Evolutionary conservation across 2,329 filamentous ascomycete genomes (phyloP).

Genomic region (Colletotrichum sp.): DNA sequence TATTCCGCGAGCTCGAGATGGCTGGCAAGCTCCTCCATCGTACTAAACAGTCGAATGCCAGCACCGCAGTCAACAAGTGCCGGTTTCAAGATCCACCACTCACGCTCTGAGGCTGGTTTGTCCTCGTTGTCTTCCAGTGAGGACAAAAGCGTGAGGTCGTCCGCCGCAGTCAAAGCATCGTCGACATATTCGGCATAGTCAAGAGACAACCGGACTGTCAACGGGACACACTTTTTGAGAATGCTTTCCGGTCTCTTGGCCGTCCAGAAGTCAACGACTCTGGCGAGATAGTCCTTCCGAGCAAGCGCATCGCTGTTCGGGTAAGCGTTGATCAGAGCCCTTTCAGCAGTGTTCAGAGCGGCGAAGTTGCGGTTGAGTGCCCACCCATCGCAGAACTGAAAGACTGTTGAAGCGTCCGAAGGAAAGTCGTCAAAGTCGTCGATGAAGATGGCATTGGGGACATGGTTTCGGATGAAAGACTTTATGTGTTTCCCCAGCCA

Average conservation of each 20-base stretch:
- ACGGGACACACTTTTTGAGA: constrained; percentile 32
- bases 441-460: constrained; percentile 31
- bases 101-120: constrained; percentile 29
- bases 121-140: constrained; percentile 38
- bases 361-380: constrained; percentile 37
- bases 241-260: constrained; percentile 37
- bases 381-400: constrained; percentile 40
- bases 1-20: constrained; percentile 39
- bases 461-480: constrained; percentile 30
- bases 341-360: constrained; percentile 30
- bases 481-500: constrained; percentile 38
- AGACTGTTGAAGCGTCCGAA: constrained; percentile 19
- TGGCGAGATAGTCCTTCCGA: constrained; percentile 39
- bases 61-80: constrained; percentile 43
- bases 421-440: constrained; percentile 33
- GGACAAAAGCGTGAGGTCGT: constrained; percentile 37
- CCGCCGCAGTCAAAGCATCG: constrained; percentile 38
- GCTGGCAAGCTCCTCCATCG: constrained; percentile 36
- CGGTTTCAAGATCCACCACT: constrained; percentile 46
- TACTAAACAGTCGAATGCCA: constrained; percentile 43
- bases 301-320: constrained; percentile 43
- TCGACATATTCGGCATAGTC: constrained; percentile 44
- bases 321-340: constrained; percentile 40
- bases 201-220: constrained; percentile 37
- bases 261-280: constrained; percentile 39